These are phyloP conservation scores for Colletotrichum lindemuthianum DNA, from an alignment of 2,329 filamentous ascomycete species.

Conservation along the genomic window DNA sequence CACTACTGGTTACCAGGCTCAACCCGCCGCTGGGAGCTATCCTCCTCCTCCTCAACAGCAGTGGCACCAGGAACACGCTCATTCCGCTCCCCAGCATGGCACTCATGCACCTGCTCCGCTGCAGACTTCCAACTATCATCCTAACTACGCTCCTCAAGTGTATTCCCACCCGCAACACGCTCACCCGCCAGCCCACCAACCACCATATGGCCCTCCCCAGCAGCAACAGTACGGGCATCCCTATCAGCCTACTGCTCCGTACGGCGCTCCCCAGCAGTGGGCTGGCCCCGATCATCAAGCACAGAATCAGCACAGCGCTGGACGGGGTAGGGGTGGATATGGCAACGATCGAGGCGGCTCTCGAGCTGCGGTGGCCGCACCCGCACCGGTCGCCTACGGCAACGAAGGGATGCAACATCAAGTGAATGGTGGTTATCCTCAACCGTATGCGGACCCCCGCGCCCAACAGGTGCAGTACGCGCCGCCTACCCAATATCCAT, in stretches of 20 bases:
- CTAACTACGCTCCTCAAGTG: slow-evolving; percentile 66
- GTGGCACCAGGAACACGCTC: slow-evolving; percentile 52
- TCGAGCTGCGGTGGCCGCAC: slow-evolving; percentile 45
- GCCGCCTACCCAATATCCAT: slow-evolving; percentile 43
- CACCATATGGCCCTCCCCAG: slow-evolving; percentile 54
- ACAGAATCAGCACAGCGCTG: slow-evolving; percentile 49
- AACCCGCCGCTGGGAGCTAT: slow-evolving; percentile 50
- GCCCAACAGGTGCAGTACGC: slow-evolving; percentile 43
- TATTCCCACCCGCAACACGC: slow-evolving; percentile 55
- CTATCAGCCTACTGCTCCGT: slow-evolving; percentile 49
- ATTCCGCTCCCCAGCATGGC: slow-evolving; percentile 45
- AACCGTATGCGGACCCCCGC: slow-evolving; percentile 54
- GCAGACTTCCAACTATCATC: slow-evolving; percentile 65
- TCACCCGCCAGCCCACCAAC: slow-evolving; percentile 47
- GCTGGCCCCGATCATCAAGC: slow-evolving; percentile 46
- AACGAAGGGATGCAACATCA: slow-evolving; percentile 43
- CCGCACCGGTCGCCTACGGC: slow-evolving; percentile 47
- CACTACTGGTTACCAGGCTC: slow-evolving; percentile 40
- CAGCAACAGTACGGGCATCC: slow-evolving; percentile 48
- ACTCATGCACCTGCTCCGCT: slow-evolving; percentile 60
- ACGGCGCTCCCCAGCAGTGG: slow-evolving; percentile 46
- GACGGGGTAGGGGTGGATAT: slow-evolving; percentile 55
- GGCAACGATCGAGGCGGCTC: slow-evolving; percentile 55
- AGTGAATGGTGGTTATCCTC: slow-evolving; percentile 48
- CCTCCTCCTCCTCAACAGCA: slow-evolving; percentile 48